A percentile compares a stretch with the other conserved stretches of the same genome.
These are phyloP conservation scores for Echium plantagineum DNA, from an alignment of 257 asterid species.

Conservation along the genomic window DNA sequence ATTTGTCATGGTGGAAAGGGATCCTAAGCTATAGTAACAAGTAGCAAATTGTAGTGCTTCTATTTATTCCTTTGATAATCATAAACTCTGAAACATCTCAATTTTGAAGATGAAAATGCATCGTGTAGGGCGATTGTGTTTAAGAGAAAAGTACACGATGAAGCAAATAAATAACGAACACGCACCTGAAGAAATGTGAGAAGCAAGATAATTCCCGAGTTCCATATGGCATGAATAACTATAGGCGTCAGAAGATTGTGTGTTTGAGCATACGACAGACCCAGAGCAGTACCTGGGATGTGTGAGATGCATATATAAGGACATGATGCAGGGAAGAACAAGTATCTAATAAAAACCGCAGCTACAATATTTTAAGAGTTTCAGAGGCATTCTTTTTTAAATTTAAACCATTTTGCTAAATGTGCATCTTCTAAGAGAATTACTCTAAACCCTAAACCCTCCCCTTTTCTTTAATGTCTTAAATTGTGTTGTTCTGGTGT, in stretches of 20 bases:
- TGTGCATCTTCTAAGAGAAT: too few species aligned
- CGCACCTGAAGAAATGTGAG: conserved; percentile 85
- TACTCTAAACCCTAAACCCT: background rate
- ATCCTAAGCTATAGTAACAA: background rate
- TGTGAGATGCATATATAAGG: background rate
- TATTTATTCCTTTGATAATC: background rate
- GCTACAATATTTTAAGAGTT: background rate
- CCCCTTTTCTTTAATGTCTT: background rate
- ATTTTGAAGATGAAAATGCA: background rate
- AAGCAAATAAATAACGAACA: background rate
- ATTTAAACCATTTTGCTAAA: background rate
- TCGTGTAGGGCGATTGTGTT: background rate
- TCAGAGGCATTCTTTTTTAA: background rate
- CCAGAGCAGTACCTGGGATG: conserved; percentile 58
- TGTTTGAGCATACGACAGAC: conserved; percentile 85
- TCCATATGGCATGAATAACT: conserved; percentile 86
- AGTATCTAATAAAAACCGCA: too few species aligned
- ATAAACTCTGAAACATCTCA: background rate
- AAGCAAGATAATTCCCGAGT: conserved; percentile 81
- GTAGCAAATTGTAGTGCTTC: background rate
- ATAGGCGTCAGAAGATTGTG: conserved; percentile 89
- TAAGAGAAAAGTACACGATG: background rate
- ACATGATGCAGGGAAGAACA: background rate
- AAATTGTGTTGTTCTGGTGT: background rate
- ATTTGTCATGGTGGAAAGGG: background rate